phyloP scores from a whole-genome alignment of 2,329 filamentous ascomycete genomes.

The Saccharata proteae region DNA sequence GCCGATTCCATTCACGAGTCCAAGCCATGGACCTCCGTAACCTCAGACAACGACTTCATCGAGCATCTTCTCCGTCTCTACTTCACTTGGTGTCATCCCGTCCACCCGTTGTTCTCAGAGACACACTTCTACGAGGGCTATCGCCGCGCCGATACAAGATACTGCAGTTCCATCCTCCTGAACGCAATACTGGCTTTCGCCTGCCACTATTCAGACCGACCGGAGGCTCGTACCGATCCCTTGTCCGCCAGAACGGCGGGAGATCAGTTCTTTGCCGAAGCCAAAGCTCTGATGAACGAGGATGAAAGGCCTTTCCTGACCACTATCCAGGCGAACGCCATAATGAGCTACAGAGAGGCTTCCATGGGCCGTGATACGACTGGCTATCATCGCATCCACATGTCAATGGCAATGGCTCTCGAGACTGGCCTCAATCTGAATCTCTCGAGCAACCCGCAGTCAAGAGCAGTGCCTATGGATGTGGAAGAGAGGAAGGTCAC shows the following conservation, averaged over 20 bases:
- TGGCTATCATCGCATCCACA: slow-evolving; percentile 60
- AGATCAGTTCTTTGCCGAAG: slow-evolving; percentile 63
- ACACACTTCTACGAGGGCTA: slow-evolving; percentile 60
- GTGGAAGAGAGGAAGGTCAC: slow-evolving; percentile 38
- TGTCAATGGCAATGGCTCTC: slow-evolving; percentile 59
- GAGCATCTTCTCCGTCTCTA: slow-evolving; percentile 54
- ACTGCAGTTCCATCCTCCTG: slow-evolving; percentile 55
- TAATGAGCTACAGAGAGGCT: slow-evolving; percentile 65
- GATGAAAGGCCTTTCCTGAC: slow-evolving; percentile 51
- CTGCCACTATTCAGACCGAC: slow-evolving; percentile 56
- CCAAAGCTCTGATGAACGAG: slow-evolving; percentile 46
- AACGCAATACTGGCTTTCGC: slow-evolving; percentile 55
- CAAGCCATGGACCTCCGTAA: slow-evolving; percentile 48
- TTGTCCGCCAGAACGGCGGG: slow-evolving; percentile 53
- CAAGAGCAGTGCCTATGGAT: slow-evolving; percentile 27
- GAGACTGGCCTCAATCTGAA: slow-evolving; percentile 56
- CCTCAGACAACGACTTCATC: slow-evolving; percentile 45
- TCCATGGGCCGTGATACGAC: slow-evolving; percentile 54
- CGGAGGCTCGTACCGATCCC: slow-evolving; percentile 50
- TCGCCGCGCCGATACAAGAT: slow-evolving; percentile 45
- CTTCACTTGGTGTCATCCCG: slow-evolving; percentile 62
- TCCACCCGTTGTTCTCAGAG: slow-evolving; percentile 60
- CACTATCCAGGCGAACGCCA: slow-evolving; percentile 61
- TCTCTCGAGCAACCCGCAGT: slow-evolving; percentile 16
- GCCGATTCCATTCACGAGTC: slow-evolving; percentile 10